Percentiles rank a stretch among this genome's conserved stretches.
phyloP scores from a whole-genome alignment of 192 early-diverging fungal genomes.

The Umbelopsis ramanniana region DNA sequence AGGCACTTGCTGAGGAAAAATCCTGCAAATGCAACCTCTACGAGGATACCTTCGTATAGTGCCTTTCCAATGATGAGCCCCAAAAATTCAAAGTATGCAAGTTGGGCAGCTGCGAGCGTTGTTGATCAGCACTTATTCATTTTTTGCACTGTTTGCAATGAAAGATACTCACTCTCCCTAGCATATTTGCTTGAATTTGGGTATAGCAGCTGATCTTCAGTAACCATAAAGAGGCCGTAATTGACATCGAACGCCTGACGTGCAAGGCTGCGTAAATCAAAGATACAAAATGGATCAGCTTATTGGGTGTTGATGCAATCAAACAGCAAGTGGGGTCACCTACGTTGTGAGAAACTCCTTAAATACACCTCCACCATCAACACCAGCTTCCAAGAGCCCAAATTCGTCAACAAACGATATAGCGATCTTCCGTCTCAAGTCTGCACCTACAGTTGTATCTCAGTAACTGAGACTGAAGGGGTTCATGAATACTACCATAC shows the following conservation, averaged over 20 bases:
- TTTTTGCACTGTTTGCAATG: neutral
- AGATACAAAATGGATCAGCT: neutral
- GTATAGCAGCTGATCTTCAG: conserved; percentile 71
- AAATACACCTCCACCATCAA: conserved; percentile 97
- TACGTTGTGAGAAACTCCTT: conserved; percentile 93
- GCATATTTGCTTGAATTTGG: conserved; percentile 69
- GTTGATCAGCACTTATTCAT: neutral
- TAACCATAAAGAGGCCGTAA: conserved; percentile 69
- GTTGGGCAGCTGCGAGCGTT: conserved; percentile 35
- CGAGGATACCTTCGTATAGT: conserved; percentile 83
- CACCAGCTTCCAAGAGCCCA: conserved; percentile 86
- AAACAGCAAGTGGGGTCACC: conserved; percentile 17
- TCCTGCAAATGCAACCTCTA: conserved; percentile 81
- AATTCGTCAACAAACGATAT: conserved; percentile 88
- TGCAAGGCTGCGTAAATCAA: conserved; percentile 48
- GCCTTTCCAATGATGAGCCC: conserved; percentile 87
- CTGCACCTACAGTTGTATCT: conserved; percentile 44
- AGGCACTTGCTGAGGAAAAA: conserved; percentile 83
- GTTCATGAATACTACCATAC: neutral
- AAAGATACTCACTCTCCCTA: conserved; percentile 38
- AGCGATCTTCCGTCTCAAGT: conserved; percentile 76
- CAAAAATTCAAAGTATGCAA: conserved; percentile 74
- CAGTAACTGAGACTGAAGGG: neutral
- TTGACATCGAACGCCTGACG: conserved; percentile 78
- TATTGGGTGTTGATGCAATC: neutral